Evolutionary conservation across 352 stramenopile species (phyloP).

Genomic region (Phytopythium cucurbitacearum): DNA sequence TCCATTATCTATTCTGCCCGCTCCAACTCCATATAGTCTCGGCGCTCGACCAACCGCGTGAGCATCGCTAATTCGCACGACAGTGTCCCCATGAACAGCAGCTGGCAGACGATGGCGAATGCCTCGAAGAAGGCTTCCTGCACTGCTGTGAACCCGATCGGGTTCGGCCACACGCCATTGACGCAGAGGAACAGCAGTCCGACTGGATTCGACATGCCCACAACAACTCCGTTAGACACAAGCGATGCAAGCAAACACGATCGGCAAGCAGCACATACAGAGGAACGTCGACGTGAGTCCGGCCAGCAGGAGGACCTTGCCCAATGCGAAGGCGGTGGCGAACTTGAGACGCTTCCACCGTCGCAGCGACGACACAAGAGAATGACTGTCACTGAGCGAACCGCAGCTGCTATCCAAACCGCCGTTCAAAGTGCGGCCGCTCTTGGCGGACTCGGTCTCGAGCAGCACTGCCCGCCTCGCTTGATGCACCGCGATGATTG

Average conservation of each 20-base stretch:
- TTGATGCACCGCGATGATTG: slow-evolving; percentile 54
- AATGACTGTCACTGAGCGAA: slow-evolving; percentile 1
- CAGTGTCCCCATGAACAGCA: slow-evolving; percentile 86
- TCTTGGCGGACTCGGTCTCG: slow-evolving; percentile 16
- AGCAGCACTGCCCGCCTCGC: slow-evolving; percentile 38
- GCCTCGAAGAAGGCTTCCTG: slow-evolving; percentile 84
- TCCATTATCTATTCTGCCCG: slow-evolving; percentile 33
- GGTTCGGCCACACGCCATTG: slow-evolving; percentile 76
- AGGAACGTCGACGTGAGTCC: slow-evolving; percentile 56
- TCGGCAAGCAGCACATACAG: slow-evolving; percentile 37
- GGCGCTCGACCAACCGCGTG: slow-evolving; percentile 50
- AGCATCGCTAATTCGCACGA: slow-evolving; percentile 69
- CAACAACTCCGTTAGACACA: neutral
- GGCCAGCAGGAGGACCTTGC: slow-evolving; percentile 33
- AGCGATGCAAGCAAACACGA: neutral
- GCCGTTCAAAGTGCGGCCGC: slow-evolving; percentile 4
- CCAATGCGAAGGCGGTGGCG: slow-evolving; percentile 44
- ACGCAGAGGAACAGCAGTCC: slow-evolving; percentile 76
- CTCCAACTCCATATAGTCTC: slow-evolving; percentile 58
- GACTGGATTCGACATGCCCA: slow-evolving; percentile 26
- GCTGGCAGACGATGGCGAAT: slow-evolving; percentile 78
- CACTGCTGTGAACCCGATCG: slow-evolving; percentile 69
- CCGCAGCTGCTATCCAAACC: slow-evolving; percentile 3
- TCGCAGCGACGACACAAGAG: slow-evolving; percentile 17
- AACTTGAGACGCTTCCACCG: slow-evolving; percentile 53